These are phyloP conservation scores for Didymellaceae sp. DNA, from an alignment of 2,329 filamentous ascomycete genomes.

Conservation along the genomic window DNA sequence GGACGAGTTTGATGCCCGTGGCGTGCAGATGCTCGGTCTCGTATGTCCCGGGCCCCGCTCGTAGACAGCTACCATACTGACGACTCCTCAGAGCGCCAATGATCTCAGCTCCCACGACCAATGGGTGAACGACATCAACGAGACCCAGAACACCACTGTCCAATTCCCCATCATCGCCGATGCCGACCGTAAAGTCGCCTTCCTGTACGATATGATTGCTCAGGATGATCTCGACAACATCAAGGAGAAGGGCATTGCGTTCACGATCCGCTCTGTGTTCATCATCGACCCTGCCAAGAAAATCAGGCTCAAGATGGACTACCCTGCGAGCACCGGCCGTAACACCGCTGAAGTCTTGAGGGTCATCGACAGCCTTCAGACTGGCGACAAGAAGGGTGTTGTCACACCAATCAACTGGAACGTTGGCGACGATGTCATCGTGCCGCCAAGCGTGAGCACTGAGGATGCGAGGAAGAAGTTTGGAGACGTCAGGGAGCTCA, in stretches of 20 bases:
- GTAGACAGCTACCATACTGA: no score
- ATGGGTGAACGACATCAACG: conserved; percentile 82
- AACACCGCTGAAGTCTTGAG: conserved; percentile 65
- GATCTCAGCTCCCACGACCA: conserved; percentile 80
- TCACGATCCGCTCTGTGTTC: conserved; percentile 95
- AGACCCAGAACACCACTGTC: conserved; percentile 53
- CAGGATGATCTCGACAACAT: conserved; percentile 64
- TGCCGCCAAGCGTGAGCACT: conserved; percentile 81
- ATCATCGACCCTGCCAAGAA: conserved; percentile 93
- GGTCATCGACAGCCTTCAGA: conserved; percentile 65
- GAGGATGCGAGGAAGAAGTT: conserved; percentile 89
- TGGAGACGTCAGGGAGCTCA: conserved; percentile 70
- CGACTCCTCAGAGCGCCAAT: conserved; percentile 68
- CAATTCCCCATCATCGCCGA: conserved; percentile 60
- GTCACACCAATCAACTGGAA: conserved; percentile 92
- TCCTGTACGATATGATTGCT: conserved; percentile 59
- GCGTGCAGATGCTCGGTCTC: conserved; percentile 90
- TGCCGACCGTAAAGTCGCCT: conserved; percentile 56
- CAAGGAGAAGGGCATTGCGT: conserved; percentile 69
- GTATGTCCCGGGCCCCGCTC: no score
- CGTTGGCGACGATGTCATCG: conserved; percentile 88
- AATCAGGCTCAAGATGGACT: conserved; percentile 89
- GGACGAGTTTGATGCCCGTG: conserved; percentile 84
- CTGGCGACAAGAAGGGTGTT: conserved; percentile 84
- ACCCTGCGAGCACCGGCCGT: conserved; percentile 84